Conservation (phyloP, 1,139 yeast species). For the Diutina rugosa region DNA sequence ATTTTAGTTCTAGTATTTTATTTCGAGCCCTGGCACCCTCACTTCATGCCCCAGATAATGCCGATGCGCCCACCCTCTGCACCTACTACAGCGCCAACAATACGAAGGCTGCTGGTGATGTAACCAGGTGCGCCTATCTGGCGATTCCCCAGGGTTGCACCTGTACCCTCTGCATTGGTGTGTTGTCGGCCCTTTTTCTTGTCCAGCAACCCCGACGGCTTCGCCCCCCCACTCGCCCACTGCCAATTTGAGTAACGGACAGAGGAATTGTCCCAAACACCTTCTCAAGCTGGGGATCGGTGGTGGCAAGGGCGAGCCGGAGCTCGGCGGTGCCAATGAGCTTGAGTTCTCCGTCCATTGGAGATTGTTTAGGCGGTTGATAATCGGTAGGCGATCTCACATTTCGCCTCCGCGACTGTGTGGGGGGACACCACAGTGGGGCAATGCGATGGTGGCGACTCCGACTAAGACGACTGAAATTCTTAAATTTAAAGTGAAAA, state of each 20-base stretch:
- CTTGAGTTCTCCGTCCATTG: constrained; percentile 27
- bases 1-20: too few species aligned
- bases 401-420: neutral
- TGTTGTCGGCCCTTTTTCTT: neutral
- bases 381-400: too few species aligned
- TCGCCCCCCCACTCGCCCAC: neutral
- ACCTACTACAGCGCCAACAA: neutral
- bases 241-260: constrained; percentile 70
- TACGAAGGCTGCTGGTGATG: neutral
- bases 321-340: constrained; percentile 71
- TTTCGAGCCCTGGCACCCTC: neutral
- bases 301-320: constrained; percentile 64
- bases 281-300: constrained; percentile 51
- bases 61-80: neutral
- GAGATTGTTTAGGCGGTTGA: too few species aligned
- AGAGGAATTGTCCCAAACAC: constrained; percentile 53
- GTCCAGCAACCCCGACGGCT: neutral
- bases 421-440: too few species aligned
- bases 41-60: too few species aligned
- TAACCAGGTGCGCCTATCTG: neutral
- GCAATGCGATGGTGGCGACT: too few species aligned
- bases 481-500: too few species aligned
- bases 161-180: neutral
- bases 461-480: too few species aligned
- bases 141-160: neutral